These are phyloP conservation scores for Cystobasidium pallidum DNA, from an alignment of 1,284 basidiomycete genomes.

Conservation along the genomic window DNA sequence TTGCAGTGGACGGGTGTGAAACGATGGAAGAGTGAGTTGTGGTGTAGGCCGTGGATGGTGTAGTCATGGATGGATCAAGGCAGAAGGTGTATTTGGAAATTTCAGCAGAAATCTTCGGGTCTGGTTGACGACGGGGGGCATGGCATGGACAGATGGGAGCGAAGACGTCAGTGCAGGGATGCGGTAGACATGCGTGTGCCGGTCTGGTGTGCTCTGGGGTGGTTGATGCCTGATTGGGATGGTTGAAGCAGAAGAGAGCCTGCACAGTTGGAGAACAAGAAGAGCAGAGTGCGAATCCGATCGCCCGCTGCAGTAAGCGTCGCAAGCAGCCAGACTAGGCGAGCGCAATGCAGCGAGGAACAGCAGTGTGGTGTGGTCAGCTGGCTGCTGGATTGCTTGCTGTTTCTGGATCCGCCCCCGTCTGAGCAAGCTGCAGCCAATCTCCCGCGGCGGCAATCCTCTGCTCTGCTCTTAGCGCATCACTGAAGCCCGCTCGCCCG, in stretches of 20 bases:
- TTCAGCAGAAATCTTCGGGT: background rate
- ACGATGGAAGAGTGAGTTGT: background rate
- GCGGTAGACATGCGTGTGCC: background rate
- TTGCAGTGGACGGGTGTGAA: conserved; percentile 5
- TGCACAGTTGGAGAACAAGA: background rate
- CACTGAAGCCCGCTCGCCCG: background rate
- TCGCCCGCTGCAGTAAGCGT: background rate
- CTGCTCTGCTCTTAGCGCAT: background rate
- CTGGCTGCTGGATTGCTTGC: too few relatives aligned
- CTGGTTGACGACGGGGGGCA: background rate
- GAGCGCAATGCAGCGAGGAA: background rate
- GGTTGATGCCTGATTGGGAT: background rate
- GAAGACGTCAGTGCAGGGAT: background rate
- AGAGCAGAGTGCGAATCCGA: background rate
- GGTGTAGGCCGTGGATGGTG: background rate
- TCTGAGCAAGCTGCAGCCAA: too few relatives aligned
- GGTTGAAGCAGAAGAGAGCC: background rate
- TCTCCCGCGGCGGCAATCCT: too few relatives aligned
- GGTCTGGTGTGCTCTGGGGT: too few relatives aligned
- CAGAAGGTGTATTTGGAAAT: too few relatives aligned
- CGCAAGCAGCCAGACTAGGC: background rate
- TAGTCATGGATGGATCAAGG: too few relatives aligned
- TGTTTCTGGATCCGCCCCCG: background rate
- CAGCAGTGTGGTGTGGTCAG: background rate
- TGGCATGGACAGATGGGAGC: too few relatives aligned